Percentiles rank a stretch among this genome's conserved stretches.
Conservation (phyloP, 176 grass and related monocot genomes). For the Olyra latifolia region DNA sequence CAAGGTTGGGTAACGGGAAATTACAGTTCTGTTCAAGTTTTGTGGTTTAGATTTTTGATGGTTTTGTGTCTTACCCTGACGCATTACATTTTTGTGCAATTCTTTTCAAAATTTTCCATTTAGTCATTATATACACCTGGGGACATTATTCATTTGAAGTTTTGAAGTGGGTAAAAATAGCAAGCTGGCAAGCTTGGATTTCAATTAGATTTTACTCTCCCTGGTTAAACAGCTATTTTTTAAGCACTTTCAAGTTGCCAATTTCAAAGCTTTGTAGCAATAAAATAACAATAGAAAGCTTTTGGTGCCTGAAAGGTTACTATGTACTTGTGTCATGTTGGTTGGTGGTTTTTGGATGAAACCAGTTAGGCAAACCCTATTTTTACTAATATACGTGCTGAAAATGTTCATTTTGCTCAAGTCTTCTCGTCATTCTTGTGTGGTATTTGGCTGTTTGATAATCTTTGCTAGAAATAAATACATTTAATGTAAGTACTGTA, state of each 20-base stretch:
- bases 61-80: not conserved
- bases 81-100: not conserved
- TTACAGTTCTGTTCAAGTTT: not conserved
- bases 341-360: not conserved
- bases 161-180: not conserved
- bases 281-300: not conserved
- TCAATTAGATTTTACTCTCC: not conserved
- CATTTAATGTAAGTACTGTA: not conserved
- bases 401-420: not conserved
- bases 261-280: not conserved
- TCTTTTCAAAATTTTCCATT: not conserved
- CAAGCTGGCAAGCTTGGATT: not conserved
- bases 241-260: not conserved
- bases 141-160: not conserved
- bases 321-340: not conserved
- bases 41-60: not conserved
- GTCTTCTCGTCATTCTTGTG: not conserved
- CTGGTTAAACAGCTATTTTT: not conserved
- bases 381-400: not conserved
- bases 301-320: not conserved
- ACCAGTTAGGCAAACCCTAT: not conserved
- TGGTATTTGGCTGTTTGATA: not conserved
- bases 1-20: not conserved
- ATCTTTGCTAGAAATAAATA: not conserved
- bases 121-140: not conserved